phyloP scores from a whole-genome alignment of 1,284 basidiomycete species.

The Fomitopsis schrenkii region DNA sequence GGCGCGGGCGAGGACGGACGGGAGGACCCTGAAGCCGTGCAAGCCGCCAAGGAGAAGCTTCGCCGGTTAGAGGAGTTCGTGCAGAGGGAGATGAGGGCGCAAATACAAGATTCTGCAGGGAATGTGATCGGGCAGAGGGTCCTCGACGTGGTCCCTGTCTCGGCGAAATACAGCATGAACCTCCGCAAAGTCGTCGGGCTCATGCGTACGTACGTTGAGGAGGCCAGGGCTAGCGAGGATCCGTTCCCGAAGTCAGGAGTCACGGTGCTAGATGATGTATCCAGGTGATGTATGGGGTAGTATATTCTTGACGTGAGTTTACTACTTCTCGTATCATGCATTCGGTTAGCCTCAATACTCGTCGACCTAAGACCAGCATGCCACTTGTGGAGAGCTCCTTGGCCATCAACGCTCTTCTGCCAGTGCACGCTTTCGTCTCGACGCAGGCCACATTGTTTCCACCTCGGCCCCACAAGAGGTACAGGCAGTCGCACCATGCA shows the following conservation, averaged over 20 bases:
- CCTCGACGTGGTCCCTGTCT: conserved; percentile 72
- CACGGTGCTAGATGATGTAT: background rate
- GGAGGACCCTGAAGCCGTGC: conserved; percentile 37
- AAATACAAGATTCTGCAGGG: conserved; percentile 22
- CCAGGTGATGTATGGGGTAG: background rate
- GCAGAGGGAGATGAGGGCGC: conserved; percentile 37
- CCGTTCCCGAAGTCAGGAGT: background rate
- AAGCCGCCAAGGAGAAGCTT: conserved; percentile 58
- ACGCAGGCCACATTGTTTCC: no score
- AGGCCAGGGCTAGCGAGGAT: conserved; percentile 34
- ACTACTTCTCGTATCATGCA: background rate
- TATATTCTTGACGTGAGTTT: background rate
- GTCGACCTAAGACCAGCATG: no score
- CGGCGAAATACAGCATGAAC: conserved; percentile 81
- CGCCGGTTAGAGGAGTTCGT: conserved; percentile 52
- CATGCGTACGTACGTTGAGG: conserved; percentile 64
- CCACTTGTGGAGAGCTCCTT: no score
- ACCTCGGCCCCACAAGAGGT: no score
- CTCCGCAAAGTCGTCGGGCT: conserved; percentile 59
- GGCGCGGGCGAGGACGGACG: conserved; percentile 29
- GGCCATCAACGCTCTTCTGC: no score
- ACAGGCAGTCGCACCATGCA: no score
- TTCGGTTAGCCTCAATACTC: no score
- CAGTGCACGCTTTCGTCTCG: no score
- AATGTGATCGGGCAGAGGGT: conserved; percentile 27